Conservation (phyloP, 495 filamentous ascomycete species). For the Aspergillus avenaceus region DNA sequence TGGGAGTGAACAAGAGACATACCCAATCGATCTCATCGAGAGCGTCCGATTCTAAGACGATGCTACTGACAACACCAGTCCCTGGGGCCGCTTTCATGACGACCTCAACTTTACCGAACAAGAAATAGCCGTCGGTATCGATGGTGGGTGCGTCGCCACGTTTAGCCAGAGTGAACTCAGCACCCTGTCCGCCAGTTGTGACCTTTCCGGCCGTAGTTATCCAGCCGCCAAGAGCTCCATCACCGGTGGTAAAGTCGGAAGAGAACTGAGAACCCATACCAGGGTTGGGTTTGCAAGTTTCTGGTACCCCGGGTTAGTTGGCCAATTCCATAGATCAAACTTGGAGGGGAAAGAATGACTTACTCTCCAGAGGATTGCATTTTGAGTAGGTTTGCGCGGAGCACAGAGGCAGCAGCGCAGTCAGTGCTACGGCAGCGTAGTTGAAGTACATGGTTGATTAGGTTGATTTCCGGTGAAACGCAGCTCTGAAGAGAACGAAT, state of each 20-base stretch:
- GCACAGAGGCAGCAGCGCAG: slow-evolving; percentile 29
- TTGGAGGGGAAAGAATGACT: slow-evolving; percentile 3
- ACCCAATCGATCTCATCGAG: slow-evolving; percentile 97
- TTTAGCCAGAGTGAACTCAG: slow-evolving; percentile 68
- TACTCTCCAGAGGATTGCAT: slow-evolving; percentile 40
- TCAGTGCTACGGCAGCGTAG: slow-evolving; percentile 31
- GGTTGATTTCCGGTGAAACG: neutral
- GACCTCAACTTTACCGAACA: slow-evolving; percentile 71
- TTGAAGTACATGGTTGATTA: slow-evolving; percentile 29
- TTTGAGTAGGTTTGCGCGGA: slow-evolving; percentile 45
- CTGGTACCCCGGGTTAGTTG: neutral
- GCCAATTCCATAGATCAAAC: neutral
- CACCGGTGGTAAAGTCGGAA: slow-evolving; percentile 49
- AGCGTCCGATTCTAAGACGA: slow-evolving; percentile 83
- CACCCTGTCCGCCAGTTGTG: slow-evolving; percentile 47
- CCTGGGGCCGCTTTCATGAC: slow-evolving; percentile 69
- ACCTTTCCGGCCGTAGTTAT: slow-evolving; percentile 56
- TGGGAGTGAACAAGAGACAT: slow-evolving; percentile 28
- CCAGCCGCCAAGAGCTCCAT: slow-evolving; percentile 51
- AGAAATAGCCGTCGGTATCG: slow-evolving; percentile 68
- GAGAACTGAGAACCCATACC: slow-evolving; percentile 55
- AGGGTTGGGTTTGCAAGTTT: slow-evolving; percentile 57
- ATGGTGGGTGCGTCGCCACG: slow-evolving; percentile 72
- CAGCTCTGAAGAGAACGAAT: slow-evolving; percentile 3
- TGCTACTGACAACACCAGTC: slow-evolving; percentile 70